These are phyloP conservation scores for Macrocystidia cucumis DNA, from an alignment of 1,284 basidiomycete genomes.

Conservation along the genomic window DNA sequence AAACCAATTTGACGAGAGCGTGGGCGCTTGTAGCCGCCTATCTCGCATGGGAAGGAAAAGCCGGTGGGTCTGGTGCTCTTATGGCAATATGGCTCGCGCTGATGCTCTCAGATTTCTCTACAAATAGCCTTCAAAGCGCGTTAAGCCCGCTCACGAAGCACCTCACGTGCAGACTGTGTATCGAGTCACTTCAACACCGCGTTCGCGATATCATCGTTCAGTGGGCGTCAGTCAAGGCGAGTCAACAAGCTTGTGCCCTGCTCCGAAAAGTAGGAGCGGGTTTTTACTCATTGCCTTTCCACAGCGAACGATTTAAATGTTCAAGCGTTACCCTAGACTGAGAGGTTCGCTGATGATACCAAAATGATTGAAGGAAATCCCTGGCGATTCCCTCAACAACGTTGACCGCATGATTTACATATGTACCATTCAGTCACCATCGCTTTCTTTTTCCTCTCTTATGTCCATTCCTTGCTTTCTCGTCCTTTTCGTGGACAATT, in stretches of 20 bases:
- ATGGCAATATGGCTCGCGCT: background rate
- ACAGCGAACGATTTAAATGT: no score
- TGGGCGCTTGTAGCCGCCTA: constrained; percentile 17
- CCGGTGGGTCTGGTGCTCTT: background rate
- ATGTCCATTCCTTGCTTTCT: background rate
- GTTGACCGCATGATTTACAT: background rate
- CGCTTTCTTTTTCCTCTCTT: background rate
- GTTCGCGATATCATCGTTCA: constrained; percentile 1
- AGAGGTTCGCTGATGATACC: no score
- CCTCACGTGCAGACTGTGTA: background rate
- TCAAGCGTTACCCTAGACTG: no score
- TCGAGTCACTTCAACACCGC: background rate
- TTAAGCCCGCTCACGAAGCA: background rate
- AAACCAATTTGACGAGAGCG: constrained; percentile 14
- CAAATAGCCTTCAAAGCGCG: background rate
- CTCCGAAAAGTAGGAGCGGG: no score
- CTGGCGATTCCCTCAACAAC: background rate
- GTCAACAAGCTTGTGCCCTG: no score
- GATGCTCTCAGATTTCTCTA: background rate
- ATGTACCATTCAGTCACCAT: background rate
- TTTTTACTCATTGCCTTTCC: no score
- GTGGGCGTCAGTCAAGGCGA: background rate
- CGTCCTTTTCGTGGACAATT: no score
- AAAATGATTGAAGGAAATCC: constrained; percentile 7
- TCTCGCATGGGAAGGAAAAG: constrained; percentile 2